Base-by-base conservation (phyloP, 345 rosid species). In the Gossypium arboreum region DNA sequence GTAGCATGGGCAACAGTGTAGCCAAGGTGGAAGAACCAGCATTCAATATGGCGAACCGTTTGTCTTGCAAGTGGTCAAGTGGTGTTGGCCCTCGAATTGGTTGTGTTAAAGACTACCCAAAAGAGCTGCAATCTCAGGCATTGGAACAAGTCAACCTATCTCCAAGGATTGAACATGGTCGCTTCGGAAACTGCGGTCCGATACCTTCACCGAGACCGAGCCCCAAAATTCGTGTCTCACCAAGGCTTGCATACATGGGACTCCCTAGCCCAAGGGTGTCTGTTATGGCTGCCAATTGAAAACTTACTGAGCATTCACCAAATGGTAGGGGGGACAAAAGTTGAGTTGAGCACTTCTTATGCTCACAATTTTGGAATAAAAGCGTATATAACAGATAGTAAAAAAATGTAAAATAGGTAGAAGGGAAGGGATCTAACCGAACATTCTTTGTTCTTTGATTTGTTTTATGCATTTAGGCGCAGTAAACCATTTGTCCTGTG, bases 311-410 rank as follows among this genome's bases (percentile, higher is more conserved):
- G 39, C 62, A 57, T 22, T 57, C 62, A 57, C 57, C 29, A 10
- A 20, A 57, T 57, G 13, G 1, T 57, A 12, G 11, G 7, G 22
- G 24, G 7, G 10, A 61, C 66, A 43, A 29, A 29, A 11, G 45
- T 54, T 55, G 59, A 8, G 50, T 52, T 43, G 61, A 18, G 76
- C 79, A 76, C 64, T 72, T 50, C 58, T 72, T 51, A 69, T 62
- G 67, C 67, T 45, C 43, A 29, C 44, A 61, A 7, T 29, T 29
- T 61, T 61, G 67, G 45, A 62, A 10, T 20, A 63, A 39, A 63
- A 34, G 68, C 39, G 47, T 8, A 39, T 12, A 63, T 63, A 63
- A 2, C 1, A 20, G 13, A 15, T 15, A 13, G 22, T 41, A 17
- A 29, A 29, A 29, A 29, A 29, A 29, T 29, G 39, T 29, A 29